phyloP scores from a whole-genome alignment of 345 rosid species.

The Gossypium turneri region DNA sequence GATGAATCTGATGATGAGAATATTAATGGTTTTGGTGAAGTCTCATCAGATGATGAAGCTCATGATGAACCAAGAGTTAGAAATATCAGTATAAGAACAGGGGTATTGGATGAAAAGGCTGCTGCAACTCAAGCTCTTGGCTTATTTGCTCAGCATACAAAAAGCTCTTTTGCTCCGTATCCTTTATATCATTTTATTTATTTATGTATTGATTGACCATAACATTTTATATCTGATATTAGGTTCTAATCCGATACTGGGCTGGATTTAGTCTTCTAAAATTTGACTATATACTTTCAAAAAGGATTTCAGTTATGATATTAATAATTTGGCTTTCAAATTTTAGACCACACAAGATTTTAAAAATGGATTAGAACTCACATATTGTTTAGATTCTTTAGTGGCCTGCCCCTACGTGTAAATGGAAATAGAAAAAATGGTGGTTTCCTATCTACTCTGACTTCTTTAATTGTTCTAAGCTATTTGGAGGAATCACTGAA shows the following conservation, averaged over 20 bases:
- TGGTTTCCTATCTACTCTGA: slow-evolving; percentile 4
- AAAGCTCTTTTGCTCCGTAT: slow-evolving; percentile 82
- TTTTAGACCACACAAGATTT: background rate
- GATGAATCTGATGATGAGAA: slow-evolving; percentile 92
- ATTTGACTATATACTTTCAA: background rate
- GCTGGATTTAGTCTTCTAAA: background rate
- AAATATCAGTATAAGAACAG: slow-evolving; percentile 94
- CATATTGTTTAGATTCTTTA: background rate
- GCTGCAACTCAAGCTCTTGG: slow-evolving; percentile 99
- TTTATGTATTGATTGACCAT: background rate
- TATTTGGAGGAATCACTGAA: slow-evolving; percentile 85
- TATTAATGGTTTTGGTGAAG: slow-evolving; percentile 81
- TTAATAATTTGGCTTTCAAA: background rate
- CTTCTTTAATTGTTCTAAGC: slow-evolving; percentile 56
- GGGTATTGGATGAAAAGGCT: slow-evolving; percentile 98
- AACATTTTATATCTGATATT: background rate
- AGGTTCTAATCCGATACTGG: background rate
- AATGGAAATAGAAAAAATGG: slow-evolving; percentile 1
- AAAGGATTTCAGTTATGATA: background rate
- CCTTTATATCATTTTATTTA: slow-evolving; percentile 34
- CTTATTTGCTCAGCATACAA: slow-evolving; percentile 87
- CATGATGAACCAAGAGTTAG: slow-evolving; percentile 91
- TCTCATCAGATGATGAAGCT: slow-evolving; percentile 99
- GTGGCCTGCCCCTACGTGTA: no score
- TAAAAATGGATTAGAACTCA: background rate